These are phyloP conservation scores for Knoxdaviesia capensis DNA, from an alignment of 2,329 filamentous ascomycete species.

Conservation along the genomic window DNA sequence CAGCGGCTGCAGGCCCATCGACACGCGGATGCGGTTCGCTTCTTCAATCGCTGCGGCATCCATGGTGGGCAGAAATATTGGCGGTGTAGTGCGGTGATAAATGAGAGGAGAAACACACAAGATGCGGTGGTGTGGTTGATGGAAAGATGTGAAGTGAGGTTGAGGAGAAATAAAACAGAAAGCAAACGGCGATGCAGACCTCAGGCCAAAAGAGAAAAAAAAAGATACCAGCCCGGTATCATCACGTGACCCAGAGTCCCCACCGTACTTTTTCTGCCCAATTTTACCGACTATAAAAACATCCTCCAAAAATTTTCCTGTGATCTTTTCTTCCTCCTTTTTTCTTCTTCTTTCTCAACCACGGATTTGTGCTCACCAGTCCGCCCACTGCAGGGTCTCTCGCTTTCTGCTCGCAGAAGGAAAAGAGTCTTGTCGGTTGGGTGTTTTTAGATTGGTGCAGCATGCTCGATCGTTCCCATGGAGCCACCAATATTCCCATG, in stretches of 20 bases:
- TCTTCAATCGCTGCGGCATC: constrained; percentile 69
- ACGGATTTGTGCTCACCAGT: constrained; percentile 76
- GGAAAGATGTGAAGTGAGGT: neutral
- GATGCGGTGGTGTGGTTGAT: too few relatives aligned
- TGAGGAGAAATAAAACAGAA: constrained; percentile 1
- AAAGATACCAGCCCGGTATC: neutral
- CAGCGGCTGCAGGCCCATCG: constrained; percentile 76
- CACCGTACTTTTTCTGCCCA: too few relatives aligned
- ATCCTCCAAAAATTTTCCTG: too few relatives aligned
- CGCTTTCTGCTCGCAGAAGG: constrained; percentile 3
- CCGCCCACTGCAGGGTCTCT: constrained; percentile 34
- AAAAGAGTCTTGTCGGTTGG: neutral
- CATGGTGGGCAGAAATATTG: constrained; percentile 17
- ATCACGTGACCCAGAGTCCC: too few relatives aligned
- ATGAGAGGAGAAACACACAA: too few relatives aligned
- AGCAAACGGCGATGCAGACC: neutral
- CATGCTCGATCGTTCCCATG: constrained; percentile 63
- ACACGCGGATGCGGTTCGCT: constrained; percentile 77
- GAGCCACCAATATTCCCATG: constrained; percentile 54
- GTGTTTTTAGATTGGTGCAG: constrained; percentile 27
- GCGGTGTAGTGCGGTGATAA: too few relatives aligned
- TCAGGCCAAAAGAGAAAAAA: constrained; percentile 1
- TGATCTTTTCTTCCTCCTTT: constrained; percentile 4
- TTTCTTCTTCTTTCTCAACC: constrained; percentile 20
- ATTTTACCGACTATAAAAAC: too few relatives aligned